Evolutionary conservation across 208 protist genomes (phyloP).

Genomic region (Trypanosomatidae sp.): DNA sequence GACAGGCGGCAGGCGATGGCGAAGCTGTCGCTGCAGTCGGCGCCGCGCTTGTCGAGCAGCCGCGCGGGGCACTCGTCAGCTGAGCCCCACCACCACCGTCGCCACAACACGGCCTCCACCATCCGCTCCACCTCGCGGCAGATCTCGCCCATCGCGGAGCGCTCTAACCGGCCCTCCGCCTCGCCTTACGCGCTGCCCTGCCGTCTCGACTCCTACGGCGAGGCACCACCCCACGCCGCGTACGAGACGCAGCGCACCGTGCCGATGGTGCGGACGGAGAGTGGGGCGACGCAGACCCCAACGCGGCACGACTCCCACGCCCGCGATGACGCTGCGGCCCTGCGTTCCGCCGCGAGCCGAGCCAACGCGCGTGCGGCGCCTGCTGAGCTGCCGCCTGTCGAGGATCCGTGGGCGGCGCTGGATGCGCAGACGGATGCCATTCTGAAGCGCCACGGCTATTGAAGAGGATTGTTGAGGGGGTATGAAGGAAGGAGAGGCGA

Average conservation of each 20-base stretch:
- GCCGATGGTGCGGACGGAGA: slow-evolving; percentile 6
- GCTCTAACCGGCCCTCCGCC: slow-evolving; percentile 8
- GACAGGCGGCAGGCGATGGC: slow-evolving; percentile 23
- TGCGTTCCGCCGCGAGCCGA: not conserved
- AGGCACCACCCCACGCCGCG: not conserved
- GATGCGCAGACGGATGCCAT: slow-evolving; percentile 64
- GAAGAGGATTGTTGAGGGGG: not conserved
- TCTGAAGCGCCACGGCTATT: slow-evolving; percentile 28
- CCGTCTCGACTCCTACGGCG: no score
- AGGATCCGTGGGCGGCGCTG: slow-evolving; percentile 55
- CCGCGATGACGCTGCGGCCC: not conserved
- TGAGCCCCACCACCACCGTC: not conserved
- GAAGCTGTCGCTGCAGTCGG: slow-evolving; percentile 29
- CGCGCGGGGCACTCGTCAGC: not conserved
- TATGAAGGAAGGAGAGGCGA: no score
- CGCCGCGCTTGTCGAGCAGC: slow-evolving; percentile 17
- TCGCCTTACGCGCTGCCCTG: slow-evolving; percentile 19
- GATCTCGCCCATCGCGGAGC: slow-evolving; percentile 22
- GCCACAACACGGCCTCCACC: no score
- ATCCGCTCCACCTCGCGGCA: no score
- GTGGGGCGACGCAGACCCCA: slow-evolving; percentile 17
- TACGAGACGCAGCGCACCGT: not conserved
- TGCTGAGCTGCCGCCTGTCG: slow-evolving; percentile 21
- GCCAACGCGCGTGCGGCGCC: not conserved
- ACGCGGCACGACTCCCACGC: not conserved